These are phyloP conservation scores for Sphaerulina populicola DNA, from an alignment of 2,329 filamentous ascomycete species.

Conservation along the genomic window DNA sequence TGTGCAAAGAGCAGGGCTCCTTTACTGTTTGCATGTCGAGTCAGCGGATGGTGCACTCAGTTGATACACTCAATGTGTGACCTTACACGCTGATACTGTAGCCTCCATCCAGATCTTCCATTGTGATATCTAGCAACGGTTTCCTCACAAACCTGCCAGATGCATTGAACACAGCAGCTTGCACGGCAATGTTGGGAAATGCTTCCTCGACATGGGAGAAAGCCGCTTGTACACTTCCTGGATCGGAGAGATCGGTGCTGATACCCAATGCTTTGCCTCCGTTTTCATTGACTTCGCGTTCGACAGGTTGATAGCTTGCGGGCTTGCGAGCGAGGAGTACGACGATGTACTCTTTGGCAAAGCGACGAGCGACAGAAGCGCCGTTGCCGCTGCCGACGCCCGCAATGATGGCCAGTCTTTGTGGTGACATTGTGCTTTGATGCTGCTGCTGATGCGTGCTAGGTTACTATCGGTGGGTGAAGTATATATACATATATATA, in stretches of 20 bases:
- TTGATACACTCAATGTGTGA: no score
- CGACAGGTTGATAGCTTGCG: constrained; percentile 55
- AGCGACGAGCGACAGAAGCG: constrained; percentile 52
- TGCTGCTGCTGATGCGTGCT: background rate
- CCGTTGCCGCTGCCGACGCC: constrained; percentile 63
- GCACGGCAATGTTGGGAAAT: constrained; percentile 39
- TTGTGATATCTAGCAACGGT: constrained; percentile 51
- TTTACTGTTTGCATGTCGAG: constrained; percentile 34
- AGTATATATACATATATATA: background rate
- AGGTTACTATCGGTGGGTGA: background rate
- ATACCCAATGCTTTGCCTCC: constrained; percentile 64
- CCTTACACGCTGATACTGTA: constrained; percentile 43
- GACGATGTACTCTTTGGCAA: constrained; percentile 57
- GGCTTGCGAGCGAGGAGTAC: constrained; percentile 62
- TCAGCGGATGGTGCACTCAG: no score
- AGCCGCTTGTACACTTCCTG: constrained; percentile 48
- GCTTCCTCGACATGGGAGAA: constrained; percentile 54
- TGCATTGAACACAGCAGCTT: constrained; percentile 64
- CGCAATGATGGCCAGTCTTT: constrained; percentile 59
- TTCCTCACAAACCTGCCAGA: constrained; percentile 49
- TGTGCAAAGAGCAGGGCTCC: constrained; percentile 71
- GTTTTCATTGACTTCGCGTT: constrained; percentile 55
- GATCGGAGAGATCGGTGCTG: constrained; percentile 53
- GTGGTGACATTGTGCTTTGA: constrained; percentile 33
- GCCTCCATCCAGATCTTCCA: constrained; percentile 47